Base-by-base conservation (phyloP, 176 grass and related monocot species). In the Oryza rufipogon region DNA sequence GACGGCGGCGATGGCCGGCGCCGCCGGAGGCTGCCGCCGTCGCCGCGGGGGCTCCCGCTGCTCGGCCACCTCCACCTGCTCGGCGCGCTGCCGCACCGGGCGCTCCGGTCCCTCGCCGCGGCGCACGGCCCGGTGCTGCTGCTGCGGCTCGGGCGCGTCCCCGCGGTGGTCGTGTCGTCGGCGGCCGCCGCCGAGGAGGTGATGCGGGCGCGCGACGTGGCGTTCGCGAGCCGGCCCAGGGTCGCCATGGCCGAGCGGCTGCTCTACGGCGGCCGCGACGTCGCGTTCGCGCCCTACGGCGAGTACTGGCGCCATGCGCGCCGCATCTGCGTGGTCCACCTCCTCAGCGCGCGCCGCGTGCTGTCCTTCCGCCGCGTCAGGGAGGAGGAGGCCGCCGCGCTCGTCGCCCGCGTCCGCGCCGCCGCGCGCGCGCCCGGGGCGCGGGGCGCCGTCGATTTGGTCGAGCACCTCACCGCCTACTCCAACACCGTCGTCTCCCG, bases 201-300 rank as follows among this genome's bases (percentile, higher is more conserved):
- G 10, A 70, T 93, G 82, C 30, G 32, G 23, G 69, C 88, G 1
- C 91, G 80, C 11, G 91, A 96, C 76, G 39, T 89, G 41, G 75
- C 17, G 25, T 90, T 96, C 72, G 88, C 88, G 9, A 86, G 61
- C 81, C 83, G 93, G 0, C 83, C 86, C 1, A 0, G 13, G 4
- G 47, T 14, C 58, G 23, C 81, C 68, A 34, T 86, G 44, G 88
- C 73, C 6, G 77, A 84, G 2, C 76, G 72, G 22, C 68, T 95
- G 6, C 25, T 81, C 19, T 91, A 96, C 32, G 83, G 77, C 34
- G 34, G 0, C 1, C 74, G 73, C 69, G 91, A 87, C 84, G 38
- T 96, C 2, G 81, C 20, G 4, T 93, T 96, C 76, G 66, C 88
- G 1, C 91, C 91, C n/a, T 87, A 91, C 79, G 89, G 91, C 20